These are phyloP conservation scores for Cryptosporidium viatorum DNA, from an alignment of 169 alveolate genomes.

Conservation along the genomic window DNA sequence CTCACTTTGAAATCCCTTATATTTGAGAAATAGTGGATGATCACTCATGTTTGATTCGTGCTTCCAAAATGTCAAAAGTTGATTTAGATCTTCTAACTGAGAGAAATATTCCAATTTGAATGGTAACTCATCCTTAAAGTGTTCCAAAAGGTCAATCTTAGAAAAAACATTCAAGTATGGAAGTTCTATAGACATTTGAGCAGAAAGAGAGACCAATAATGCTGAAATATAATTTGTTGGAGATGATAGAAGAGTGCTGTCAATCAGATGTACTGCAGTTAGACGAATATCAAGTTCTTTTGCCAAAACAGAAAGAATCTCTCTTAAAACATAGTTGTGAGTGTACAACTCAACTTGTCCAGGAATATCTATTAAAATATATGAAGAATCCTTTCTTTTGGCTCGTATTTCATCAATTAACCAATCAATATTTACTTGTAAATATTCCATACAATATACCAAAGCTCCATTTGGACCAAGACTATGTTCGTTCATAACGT, in stretches of 20 bases:
- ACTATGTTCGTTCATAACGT: conserved; percentile 86
- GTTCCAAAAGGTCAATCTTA: conserved; percentile 88
- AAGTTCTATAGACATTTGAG: conserved; percentile 93
- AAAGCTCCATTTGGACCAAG: conserved; percentile 97
- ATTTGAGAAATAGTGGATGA: conserved; percentile 78
- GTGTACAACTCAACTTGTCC: conserved; percentile 97
- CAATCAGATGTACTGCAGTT: conserved; percentile 89
- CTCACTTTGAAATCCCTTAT: conserved; percentile 77
- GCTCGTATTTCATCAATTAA: conserved; percentile 77
- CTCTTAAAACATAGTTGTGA: conserved; percentile 90
- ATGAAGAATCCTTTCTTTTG: conserved; percentile 81
- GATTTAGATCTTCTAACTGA: conserved; percentile 54
- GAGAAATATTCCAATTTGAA: conserved; percentile 48
- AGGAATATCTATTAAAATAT: conserved; percentile 94
- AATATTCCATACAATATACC: conserved; percentile 93
- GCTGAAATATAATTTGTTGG: conserved; percentile 90
- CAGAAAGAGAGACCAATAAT: conserved; percentile 91
- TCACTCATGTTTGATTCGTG: conserved; percentile 35
- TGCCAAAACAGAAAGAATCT: conserved; percentile 83
- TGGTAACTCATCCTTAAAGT: conserved; percentile 82
- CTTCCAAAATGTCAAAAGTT: conserved; percentile 45
- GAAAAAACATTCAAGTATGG: conserved; percentile 94
- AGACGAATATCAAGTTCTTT: conserved; percentile 81
- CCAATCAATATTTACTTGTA: conserved; percentile 93
- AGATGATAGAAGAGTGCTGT: conserved; percentile 84